Evolutionary conservation across 2,329 filamentous ascomycete genomes (phyloP), one percentile per base, ranked within the genome.

Genomic region (Ophiostoma tasmaniense): DNA sequence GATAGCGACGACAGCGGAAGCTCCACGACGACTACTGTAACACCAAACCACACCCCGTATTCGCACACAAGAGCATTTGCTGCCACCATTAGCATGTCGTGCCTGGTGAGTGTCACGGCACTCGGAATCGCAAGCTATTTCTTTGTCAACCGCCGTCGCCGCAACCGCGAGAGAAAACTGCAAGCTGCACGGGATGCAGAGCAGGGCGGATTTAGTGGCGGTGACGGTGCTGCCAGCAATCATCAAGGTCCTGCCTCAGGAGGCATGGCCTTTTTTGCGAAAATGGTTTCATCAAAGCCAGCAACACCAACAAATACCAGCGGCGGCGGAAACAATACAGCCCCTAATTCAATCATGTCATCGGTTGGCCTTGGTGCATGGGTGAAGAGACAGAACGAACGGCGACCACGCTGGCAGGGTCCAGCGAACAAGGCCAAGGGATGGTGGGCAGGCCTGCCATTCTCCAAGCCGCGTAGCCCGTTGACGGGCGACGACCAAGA

Each of bases 281-380:
- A 4, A 25, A 25, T 55, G 50, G 13, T 55, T 14, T 55, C n/a
- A 25, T 11, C 50, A 55, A 55, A 22, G 22, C 50, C 11, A 13
- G 25, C 50, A 10, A 10, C 22, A 25, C 22, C 5, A 55, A 25
- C 8, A 55, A 55, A 1, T 10, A 14, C 25, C 50, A 55, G 7
- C 25, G 50, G 8, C n/a, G 50, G 25, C 50, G 50, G 55, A 14
- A 17, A 20, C 25, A 30, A 61, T 30, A 30, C 11, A 61, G 25
- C 55, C 5, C 55, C 55, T 1, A 4, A 25, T 30, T 61, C 55
- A 8, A 14, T 3, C 22, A 61, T 61, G 42, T 68, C 66, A 37
- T 59, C 69, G 7, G 69, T 70, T 25, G 69, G 69, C n/a, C 66
- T 70, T 11, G 69, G 69, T 28, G 69, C 69, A 6, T 70, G 69